Evolutionary conservation across 495 filamentous ascomycete species (phyloP), one percentile per base, ranked within the genome.

Genomic region (Neurospora intermedia): DNA sequence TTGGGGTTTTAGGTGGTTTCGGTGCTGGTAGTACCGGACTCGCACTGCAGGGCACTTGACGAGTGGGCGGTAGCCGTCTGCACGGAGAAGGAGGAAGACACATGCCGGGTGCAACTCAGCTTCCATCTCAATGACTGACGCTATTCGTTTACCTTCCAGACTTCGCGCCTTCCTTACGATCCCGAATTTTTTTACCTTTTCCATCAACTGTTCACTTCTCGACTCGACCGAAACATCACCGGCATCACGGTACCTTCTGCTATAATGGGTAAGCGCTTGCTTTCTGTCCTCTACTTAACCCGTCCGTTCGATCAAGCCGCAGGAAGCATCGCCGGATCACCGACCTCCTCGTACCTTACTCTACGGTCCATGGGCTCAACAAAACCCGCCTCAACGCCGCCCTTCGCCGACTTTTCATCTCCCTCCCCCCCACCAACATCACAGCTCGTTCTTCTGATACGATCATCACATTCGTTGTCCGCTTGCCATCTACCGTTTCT

Each of bases 191-290:
- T 66, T 72, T 35, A 72, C 70, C 70, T 23, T 46, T 72, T 35
- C 5, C 43, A 66, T 59, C 27, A 35, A 66, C 27, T 7, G 27
- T 66, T 66, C 54, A 35, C 31, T 27, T 31, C 27, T 66, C 35
- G 54, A 66, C 54, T 66, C 15, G 54, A 66, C 23, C 27, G 54
- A 66, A 66, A 66, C 31, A 66, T 66, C 27, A 48, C 69, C 72
- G n/a, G n/a, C n/a, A 39, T 66, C 66, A 43, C 74, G 69, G 43
- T 69, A 45, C 38, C 69, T 66, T 66, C 71, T 75, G 69, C 83
- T 82, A 73, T 80, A 80, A 86, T 85, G 84, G 84, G 84, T 85
- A 86, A 85, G 84, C 80, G 76, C 79, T 78, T 79, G 77, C 79
- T 76, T 75, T 77, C 73, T 77, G 59, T 79, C 81, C 69, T 71